Conservation (phyloP, 768 basidiomycete species). For the Boletus patriciae region DNA sequence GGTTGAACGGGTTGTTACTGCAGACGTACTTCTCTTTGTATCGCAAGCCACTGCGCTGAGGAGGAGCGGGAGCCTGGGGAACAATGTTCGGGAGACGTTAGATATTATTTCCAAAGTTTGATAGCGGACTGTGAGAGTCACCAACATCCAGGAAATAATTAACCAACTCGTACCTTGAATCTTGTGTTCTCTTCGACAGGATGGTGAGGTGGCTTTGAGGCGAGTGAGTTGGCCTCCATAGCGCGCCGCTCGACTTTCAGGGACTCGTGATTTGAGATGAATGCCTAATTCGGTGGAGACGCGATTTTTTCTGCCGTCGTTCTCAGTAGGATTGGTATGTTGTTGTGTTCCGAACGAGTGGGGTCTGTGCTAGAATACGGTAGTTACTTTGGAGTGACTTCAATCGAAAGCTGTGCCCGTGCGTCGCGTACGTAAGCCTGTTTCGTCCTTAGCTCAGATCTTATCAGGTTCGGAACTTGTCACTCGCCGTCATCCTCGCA, state of each 20-base stretch:
- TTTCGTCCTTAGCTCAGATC: no score
- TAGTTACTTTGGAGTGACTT: no score
- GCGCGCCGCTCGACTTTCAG: neutral
- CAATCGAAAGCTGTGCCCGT: no score
- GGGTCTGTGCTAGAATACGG: no score
- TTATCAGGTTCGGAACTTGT: no score
- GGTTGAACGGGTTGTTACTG: neutral
- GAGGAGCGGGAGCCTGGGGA: constrained; percentile 14
- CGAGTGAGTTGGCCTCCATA: constrained; percentile 17
- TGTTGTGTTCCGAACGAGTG: no score
- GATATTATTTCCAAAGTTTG: neutral
- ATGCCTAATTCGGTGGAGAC: no score
- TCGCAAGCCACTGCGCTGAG: constrained; percentile 20
- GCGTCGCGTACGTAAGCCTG: no score
- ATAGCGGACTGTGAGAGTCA: neutral
- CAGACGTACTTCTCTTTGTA: constrained; percentile 35
- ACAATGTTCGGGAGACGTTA: neutral
- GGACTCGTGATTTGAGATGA: no score
- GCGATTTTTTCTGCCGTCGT: no score
- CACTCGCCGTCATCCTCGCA: no score
- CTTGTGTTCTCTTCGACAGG: constrained; percentile 22
- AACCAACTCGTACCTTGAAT: constrained; percentile 25
- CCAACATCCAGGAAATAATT: neutral
- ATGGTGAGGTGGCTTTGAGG: constrained; percentile 12
- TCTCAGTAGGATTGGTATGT: no score